Percentiles rank a stretch among this genome's conserved stretches.
These are phyloP conservation scores for Simmondsia chinensis DNA, from an alignment of 148 eudicot species.

Conservation along the genomic window DNA sequence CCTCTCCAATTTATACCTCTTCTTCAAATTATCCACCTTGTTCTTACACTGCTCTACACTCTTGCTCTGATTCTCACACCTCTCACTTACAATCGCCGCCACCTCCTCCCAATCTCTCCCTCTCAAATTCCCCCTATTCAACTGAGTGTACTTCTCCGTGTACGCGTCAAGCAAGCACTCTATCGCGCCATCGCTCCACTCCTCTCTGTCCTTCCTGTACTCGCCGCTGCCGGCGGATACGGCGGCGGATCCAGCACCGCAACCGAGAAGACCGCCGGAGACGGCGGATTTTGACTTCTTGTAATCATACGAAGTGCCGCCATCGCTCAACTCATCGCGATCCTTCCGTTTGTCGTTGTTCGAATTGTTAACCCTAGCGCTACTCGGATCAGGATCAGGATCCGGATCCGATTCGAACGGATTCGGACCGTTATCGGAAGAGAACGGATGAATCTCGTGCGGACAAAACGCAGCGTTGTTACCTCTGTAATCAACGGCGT, in stretches of 20 bases:
- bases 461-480: slow-evolving; percentile 24
- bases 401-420: slow-evolving; percentile 34
- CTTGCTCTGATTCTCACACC: slow-evolving; percentile 78
- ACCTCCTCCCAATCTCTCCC: slow-evolving; percentile 99
- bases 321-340: slow-evolving; percentile 53
- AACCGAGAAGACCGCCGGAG: slow-evolving; percentile 5
- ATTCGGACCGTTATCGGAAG: slow-evolving; percentile 25
- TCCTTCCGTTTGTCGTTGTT: slow-evolving; percentile 38
- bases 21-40: slow-evolving; percentile 96
- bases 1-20: slow-evolving; percentile 90
- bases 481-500: slow-evolving; percentile 20
- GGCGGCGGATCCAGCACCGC: slow-evolving; percentile 9
- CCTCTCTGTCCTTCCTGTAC: slow-evolving; percentile 87
- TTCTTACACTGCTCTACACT: slow-evolving; percentile 99
- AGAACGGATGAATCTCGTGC: slow-evolving; percentile 11
- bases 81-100: slow-evolving; percentile 67
- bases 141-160: slow-evolving; percentile 60
- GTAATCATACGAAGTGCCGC: slow-evolving; percentile 29
- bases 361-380: slow-evolving; percentile 13
- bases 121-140: slow-evolving; percentile 81
- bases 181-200: slow-evolving; percentile 93
- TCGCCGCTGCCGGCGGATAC: slow-evolving; percentile 30
- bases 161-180: slow-evolving; percentile 79
- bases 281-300: slow-evolving; percentile 23
- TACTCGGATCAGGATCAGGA: slow-evolving; percentile 27